Percentiles rank a stretch among this genome's conserved stretches.
Evolutionary conservation across 176 grass and related monocot genomes (phyloP).

Genomic region (Areca catechu): DNA sequence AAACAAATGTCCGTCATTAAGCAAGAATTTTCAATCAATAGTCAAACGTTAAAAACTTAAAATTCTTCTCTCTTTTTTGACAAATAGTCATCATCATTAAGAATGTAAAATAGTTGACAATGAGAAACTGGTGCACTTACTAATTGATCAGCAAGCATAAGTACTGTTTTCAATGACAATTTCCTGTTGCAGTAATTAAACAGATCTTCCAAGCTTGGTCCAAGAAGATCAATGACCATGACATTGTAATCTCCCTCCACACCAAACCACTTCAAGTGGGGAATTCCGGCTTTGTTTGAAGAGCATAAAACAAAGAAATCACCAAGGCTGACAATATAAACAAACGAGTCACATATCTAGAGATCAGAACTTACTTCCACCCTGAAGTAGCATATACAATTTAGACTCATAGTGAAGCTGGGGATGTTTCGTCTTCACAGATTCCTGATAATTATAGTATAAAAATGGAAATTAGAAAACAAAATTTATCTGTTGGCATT

Average conservation of each 20-base stretch:
- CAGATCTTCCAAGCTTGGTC: conserved; percentile 85
- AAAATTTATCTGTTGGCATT: no score
- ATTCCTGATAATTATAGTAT: conserved; percentile 34
- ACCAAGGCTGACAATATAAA: conserved; percentile 6
- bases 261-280: conserved; percentile 86
- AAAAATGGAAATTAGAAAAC: no score
- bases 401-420: conserved; percentile 92
- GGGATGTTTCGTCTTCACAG: conserved; percentile 75
- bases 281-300: conserved; percentile 53
- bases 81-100: neutral
- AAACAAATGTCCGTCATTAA: no score
- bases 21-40: no score
- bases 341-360: neutral
- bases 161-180: conserved; percentile 75
- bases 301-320: conserved; percentile 8
- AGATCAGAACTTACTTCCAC: conserved; percentile 59
- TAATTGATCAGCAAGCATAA: conserved; percentile 96
- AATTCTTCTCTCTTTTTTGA: no score
- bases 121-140: conserved; percentile 30
- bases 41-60: no score
- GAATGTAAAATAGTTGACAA: neutral
- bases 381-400: conserved; percentile 88
- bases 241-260: conserved; percentile 73
- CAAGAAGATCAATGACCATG: conserved; percentile 94
- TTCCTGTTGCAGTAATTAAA: conserved; percentile 85